Evolutionary conservation across 805 yeast species (phyloP).

Genomic region (Teunomyces lycoperdinae): DNA sequence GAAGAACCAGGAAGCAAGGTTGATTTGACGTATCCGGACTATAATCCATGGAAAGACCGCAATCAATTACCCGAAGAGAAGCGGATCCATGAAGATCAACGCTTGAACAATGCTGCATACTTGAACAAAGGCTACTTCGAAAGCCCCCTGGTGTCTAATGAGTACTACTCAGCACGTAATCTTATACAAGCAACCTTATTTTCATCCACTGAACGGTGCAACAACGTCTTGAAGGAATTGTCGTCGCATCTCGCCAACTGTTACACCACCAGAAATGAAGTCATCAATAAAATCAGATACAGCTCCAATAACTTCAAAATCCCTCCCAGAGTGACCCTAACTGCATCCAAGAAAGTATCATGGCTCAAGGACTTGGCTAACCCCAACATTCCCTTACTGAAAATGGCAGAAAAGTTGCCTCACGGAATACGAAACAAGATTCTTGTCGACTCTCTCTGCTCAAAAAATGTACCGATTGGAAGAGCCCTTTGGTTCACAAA

Average conservation of each 20-base stretch:
- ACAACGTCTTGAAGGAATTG: constrained; percentile 33
- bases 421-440: constrained; percentile 80
- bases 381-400: constrained; percentile 59
- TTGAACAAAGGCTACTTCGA: constrained; percentile 73
- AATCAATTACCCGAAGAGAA: constrained; percentile 22
- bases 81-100: constrained; percentile 46
- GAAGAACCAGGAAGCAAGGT: background rate
- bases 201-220: constrained; percentile 33
- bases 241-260: constrained; percentile 37
- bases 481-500: constrained; percentile 90
- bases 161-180: constrained; percentile 67
- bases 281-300: constrained; percentile 35
- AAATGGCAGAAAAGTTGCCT: constrained; percentile 76
- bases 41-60: constrained; percentile 65
- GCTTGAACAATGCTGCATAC: constrained; percentile 46
- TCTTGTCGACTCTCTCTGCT: constrained; percentile 69
- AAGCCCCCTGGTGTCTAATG: constrained; percentile 59
- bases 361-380: constrained; percentile 85
- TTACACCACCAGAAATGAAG: constrained; percentile 37
- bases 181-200: constrained; percentile 48
- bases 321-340: constrained; percentile 86
- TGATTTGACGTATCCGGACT: constrained; percentile 58
- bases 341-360: constrained; percentile 78
- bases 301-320: constrained; percentile 55
- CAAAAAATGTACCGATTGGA: constrained; percentile 65